Base-by-base conservation (phyloP, 2,329 filamentous ascomycete species). In the Apiospora arundinis region DNA sequence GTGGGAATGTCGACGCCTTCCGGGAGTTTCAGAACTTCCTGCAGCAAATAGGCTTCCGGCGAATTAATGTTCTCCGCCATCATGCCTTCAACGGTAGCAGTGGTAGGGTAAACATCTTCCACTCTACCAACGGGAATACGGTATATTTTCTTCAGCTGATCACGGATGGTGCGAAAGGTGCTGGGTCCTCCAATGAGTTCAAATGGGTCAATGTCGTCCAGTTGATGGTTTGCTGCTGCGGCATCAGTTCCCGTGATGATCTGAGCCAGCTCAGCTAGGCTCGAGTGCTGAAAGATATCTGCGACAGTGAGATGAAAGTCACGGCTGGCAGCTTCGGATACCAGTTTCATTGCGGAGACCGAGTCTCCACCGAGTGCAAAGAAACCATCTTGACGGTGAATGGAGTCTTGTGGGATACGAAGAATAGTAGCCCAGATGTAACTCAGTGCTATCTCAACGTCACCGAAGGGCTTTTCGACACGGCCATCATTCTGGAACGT, bases 351-450 rank as follows among this genome's bases (percentile, higher is more conserved):
- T 23, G 73, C 69, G 9, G 65, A 37, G 48, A 74, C 46, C 2
- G 74, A 75, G 68, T 75, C 73, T 0, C 74, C 74, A n/a, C 74
- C 74, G 5, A 75, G 70, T 18, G 52, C 44, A 67, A 75, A 74
- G 68, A 75, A 75, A 68, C 70, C 71, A 23, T 68, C 60, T 32
- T 70, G 40, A 5, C 48, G 49, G 23, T 52, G 46, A 37, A 71
- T 69, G 16, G 67, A 45, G 21, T 69, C 67, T n/a, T 46, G 25
- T n/a, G 49, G 32, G 9, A 69, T 45, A 37, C 52, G 49, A 5
- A 71, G 70, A 9, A 71, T 23, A 25, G 37, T n/a, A n/a, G 70
- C 66, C 70, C 70, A 71, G 9, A 71, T 67, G 14, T 56, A 46
- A 21, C 45, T 49, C 46, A 70, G 46, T 56, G 63, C 21, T n/a